Conservation (phyloP, 2,329 filamentous ascomycete species). For the Tolypocladium sp. region DNA sequence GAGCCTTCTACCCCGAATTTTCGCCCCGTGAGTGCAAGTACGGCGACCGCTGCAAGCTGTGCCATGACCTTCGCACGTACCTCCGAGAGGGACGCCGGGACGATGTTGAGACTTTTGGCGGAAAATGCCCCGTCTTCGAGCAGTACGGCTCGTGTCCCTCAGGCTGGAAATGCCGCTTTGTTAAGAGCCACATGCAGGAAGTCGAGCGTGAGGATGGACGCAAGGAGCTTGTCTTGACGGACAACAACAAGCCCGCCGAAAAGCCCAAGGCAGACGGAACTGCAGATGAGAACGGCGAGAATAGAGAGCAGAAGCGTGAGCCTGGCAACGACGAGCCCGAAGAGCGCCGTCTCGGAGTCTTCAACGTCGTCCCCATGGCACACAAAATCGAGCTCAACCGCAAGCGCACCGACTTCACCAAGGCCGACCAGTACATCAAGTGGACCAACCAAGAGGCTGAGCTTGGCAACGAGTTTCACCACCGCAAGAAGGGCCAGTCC, state of each 20-base stretch:
- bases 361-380: conserved; percentile 63
- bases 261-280: neutral
- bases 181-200: conserved; percentile 78
- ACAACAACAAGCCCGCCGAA: conserved; percentile 24
- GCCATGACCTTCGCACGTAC: conserved; percentile 81
- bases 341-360: conserved; percentile 53
- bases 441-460: conserved; percentile 63
- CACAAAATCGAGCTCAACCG: conserved; percentile 69
- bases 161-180: conserved; percentile 93
- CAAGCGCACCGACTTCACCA: conserved; percentile 60
- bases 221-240: conserved; percentile 69
- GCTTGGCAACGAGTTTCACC: conserved; percentile 27
- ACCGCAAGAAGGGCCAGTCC: conserved; percentile 32
- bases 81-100: conserved; percentile 71
- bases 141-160: conserved; percentile 65
- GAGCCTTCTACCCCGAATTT: conserved; percentile 67
- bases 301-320: conserved; percentile 23
- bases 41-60: conserved; percentile 70
- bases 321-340: conserved; percentile 19
- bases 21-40: conserved; percentile 69
- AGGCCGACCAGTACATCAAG: conserved; percentile 64
- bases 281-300: conserved; percentile 2
- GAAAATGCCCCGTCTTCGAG: conserved; percentile 75
- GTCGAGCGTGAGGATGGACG: conserved; percentile 67
- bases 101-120: conserved; percentile 67